Percentiles rank a stretch among this genome's conserved stretches.
Evolutionary conservation across 176 grass and related monocot genomes (phyloP).

Genomic region (Musa troglodytarum): DNA sequence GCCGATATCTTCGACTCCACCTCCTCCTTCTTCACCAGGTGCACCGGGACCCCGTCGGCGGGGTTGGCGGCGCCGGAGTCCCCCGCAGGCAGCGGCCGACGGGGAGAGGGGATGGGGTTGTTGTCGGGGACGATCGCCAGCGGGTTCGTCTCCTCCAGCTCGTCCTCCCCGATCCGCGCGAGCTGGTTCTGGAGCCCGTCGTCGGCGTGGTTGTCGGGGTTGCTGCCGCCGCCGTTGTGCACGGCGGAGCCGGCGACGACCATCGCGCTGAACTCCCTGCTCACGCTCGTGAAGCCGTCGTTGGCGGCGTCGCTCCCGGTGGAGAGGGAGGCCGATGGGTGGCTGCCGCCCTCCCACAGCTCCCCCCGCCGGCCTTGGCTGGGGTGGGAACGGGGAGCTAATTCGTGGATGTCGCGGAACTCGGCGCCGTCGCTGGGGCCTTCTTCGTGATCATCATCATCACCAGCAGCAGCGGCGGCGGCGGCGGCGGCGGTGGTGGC

Average conservation of each 20-base stretch:
- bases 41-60: conserved; percentile 31
- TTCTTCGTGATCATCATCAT: neutral
- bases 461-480: neutral
- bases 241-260: conserved; percentile 64
- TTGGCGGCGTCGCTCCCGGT: conserved; percentile 9
- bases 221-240: conserved; percentile 22
- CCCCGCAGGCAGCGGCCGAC: neutral
- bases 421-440: conserved; percentile 25
- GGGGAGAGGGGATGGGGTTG: conserved; percentile 61
- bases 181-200: conserved; percentile 28
- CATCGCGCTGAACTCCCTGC: conserved; percentile 66
- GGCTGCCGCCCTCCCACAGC: conserved; percentile 53
- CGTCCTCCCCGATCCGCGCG: conserved; percentile 57
- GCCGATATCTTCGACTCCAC: conserved; percentile 84
- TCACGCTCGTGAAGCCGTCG: conserved; percentile 60
- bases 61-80: conserved; percentile 5
- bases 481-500: neutral
- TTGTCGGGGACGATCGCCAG: conserved; percentile 72
- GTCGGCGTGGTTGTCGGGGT: neutral
- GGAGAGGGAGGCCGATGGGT: conserved; percentile 41
- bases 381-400: conserved; percentile 25
- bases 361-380: conserved; percentile 25
- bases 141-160: conserved; percentile 86
- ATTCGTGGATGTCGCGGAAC: conserved; percentile 73
- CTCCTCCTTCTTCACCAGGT: conserved; percentile 88